These are phyloP conservation scores for Ceratobasidium sp. DNA, from an alignment of 1,284 basidiomycete species.

Conservation along the genomic window DNA sequence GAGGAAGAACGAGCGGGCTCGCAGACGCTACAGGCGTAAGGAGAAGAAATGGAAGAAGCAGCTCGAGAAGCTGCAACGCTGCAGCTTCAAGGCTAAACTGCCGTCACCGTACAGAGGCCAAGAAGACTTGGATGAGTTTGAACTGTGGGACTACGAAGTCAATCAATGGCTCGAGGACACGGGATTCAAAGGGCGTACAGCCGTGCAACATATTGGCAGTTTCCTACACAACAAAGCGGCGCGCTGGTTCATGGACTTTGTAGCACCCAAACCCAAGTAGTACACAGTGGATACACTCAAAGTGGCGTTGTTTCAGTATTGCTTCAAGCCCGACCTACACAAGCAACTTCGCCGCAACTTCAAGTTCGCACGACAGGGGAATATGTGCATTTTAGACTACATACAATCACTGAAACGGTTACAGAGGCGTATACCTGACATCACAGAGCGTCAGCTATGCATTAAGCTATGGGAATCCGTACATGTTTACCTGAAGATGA, in stretches of 20 bases:
- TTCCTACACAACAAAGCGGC: conserved; percentile 35
- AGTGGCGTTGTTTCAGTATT: conserved; percentile 57
- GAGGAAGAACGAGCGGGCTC: background rate
- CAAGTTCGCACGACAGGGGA: conserved; percentile 44
- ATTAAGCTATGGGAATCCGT: conserved; percentile 40
- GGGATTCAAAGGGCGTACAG: background rate
- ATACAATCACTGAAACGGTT: background rate
- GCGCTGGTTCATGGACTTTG: conserved; percentile 19
- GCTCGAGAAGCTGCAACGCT: background rate
- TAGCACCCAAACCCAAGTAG: conserved; percentile 6
- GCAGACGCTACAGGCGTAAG: background rate
- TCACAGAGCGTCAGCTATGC: background rate
- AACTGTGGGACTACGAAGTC: conserved; percentile 29
- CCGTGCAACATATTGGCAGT: conserved; percentile 5
- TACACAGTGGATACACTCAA: conserved; percentile 1
- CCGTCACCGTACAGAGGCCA: conserved; percentile 21
- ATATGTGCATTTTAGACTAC: conserved; percentile 49
- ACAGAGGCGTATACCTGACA: conserved; percentile 11
- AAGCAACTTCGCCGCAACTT: conserved; percentile 47
- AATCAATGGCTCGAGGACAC: conserved; percentile 21
- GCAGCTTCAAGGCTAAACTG: background rate
- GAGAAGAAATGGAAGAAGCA: background rate
- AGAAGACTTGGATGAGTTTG: conserved; percentile 22
- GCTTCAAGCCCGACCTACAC: conserved; percentile 58
- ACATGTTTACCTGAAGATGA: conserved; percentile 17